phyloP scores from a whole-genome alignment of 2,329 filamentous ascomycete species.

The Coniochaeta sp. region DNA sequence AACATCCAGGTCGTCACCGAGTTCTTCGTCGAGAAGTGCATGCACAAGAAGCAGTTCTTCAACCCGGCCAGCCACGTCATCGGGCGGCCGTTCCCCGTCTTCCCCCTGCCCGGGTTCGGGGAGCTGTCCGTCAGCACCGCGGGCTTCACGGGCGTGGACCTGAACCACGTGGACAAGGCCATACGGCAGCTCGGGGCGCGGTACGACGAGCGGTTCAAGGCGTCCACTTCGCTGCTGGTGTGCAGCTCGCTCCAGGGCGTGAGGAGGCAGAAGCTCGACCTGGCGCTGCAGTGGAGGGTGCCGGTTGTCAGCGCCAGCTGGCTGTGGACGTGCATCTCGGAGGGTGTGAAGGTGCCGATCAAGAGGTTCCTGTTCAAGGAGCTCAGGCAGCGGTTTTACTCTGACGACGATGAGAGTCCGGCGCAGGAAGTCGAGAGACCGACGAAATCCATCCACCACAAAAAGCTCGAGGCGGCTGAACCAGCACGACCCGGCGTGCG shows the following conservation, averaged over 20 bases:
- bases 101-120: constrained; percentile 63
- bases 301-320: constrained; percentile 76
- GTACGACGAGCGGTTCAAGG: constrained; percentile 71
- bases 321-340: constrained; percentile 75
- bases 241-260: constrained; percentile 52
- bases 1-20: constrained; percentile 62
- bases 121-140: constrained; percentile 70
- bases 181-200: constrained; percentile 69
- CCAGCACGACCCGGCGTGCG: constrained; percentile 6
- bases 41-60: constrained; percentile 67
- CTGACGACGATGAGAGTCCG: constrained; percentile 3
- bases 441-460: no score
- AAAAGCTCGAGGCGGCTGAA: constrained; percentile 2
- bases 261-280: constrained; percentile 68
- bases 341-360: constrained; percentile 37
- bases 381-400: constrained; percentile 23
- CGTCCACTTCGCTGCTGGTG: constrained; percentile 69
- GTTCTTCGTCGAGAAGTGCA: constrained; percentile 86
- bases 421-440: no score
- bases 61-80: constrained; percentile 63
- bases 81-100: constrained; percentile 66
- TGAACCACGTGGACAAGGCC: constrained; percentile 75
- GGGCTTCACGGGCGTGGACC: constrained; percentile 75
- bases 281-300: constrained; percentile 67
- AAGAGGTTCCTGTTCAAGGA: constrained; percentile 40